Base-by-base conservation (phyloP, 768 basidiomycete species). In the Gloeopeniophorella convolvens region DNA sequence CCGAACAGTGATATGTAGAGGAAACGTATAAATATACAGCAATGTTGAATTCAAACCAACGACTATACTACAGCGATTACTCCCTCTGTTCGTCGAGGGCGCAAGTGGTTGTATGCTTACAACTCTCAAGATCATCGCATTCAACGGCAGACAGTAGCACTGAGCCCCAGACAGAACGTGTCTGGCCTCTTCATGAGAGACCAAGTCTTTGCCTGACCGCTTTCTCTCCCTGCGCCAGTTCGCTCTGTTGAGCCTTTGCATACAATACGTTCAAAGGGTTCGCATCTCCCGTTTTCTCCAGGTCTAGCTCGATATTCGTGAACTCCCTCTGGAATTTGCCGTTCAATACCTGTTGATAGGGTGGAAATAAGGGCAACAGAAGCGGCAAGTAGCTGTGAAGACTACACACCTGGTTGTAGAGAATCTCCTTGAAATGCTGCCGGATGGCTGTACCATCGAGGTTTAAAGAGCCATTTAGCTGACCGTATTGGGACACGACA, bases 201-300 rank as follows among this genome's bases (percentile, higher is more conserved):
- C 66, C 70, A 40, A 80, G 62, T 40, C 77, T 68, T 40, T 67
- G 69, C 28, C 78, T 69, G 32, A 82, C 80, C 32, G 81, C 63
- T 59, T 76, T 75, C 69, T 83, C 82, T 16, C 78, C 80, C 60
- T 79, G 71, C 3, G 69, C 75, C 21, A 82, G 68, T 50, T 80
- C 80, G 42, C 66, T 72, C 49, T 72, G 72, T 51, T 76, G 76
- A 0, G 72, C 68, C 53, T 65, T 70, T 39, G 65, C 70, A 63
- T 82, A 82, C 26, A 82, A 59, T 48, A 71, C 62, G 49, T 79
- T 75, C 58, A 82, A 59, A 16, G 81, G 80, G 59, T 83, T 83
- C 16, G 48, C 61, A 16, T 63, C 54, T 2, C 78, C 79, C 42
- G 79, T 74, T 57, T 76, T 73, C 61, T 82, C 80, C 9, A 82